These are phyloP conservation scores for Hypoxylon fragiforme DNA, from an alignment of 495 filamentous ascomycete species.

Conservation along the genomic window DNA sequence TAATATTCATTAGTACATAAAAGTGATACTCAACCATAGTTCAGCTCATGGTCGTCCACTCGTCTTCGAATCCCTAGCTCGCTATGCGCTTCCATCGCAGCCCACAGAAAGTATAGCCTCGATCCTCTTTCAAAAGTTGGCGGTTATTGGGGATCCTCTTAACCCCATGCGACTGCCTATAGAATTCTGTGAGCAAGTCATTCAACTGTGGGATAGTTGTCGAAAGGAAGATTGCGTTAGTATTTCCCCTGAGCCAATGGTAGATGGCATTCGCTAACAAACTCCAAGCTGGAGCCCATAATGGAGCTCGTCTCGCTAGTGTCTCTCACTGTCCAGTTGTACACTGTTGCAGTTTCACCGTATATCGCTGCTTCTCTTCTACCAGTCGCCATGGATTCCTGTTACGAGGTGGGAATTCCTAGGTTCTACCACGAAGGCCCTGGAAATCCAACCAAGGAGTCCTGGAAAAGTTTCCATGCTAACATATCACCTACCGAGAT, in stretches of 20 bases:
- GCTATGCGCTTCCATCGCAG: constrained; percentile 46
- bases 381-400: constrained; percentile 44
- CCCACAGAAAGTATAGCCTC: constrained; percentile 45
- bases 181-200: constrained; percentile 48
- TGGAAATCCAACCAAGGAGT: constrained; percentile 31
- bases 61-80: constrained; percentile 48
- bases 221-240: constrained; percentile 39
- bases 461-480: constrained; percentile 22
- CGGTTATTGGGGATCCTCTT: constrained; percentile 38
- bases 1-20: constrained; percentile 43
- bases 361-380: constrained; percentile 48
- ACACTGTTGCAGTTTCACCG: constrained; percentile 44
- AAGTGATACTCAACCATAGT: constrained; percentile 49
- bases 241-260: neutral
- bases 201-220: constrained; percentile 52
- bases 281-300: constrained; percentile 45
- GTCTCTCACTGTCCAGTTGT: constrained; percentile 43
- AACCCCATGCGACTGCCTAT: constrained; percentile 45
- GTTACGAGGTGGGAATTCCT: constrained; percentile 39
- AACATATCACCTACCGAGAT: constrained; percentile 47
- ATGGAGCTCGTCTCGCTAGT: constrained; percentile 47
- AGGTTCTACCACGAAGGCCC: constrained; percentile 31
- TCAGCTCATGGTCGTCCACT: constrained; percentile 39
- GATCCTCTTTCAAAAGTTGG: constrained; percentile 49
- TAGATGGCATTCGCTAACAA: neutral